phyloP scores from a whole-genome alignment of 1,139 yeast species.

The Pichia sp. region DNA sequence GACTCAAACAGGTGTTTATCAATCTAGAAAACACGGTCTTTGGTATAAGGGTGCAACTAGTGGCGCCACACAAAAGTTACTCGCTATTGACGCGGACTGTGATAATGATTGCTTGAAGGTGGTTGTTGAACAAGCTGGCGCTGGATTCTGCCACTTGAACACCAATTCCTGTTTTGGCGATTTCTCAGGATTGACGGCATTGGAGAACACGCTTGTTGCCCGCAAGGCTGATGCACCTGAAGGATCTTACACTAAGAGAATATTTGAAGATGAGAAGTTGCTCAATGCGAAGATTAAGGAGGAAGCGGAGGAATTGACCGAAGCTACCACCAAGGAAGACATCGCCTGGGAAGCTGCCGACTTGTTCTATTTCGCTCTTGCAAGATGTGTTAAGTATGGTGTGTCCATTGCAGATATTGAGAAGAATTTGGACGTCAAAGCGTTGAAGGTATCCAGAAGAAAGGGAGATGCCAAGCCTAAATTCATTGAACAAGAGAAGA shows the following conservation, averaged over 20 bases:
- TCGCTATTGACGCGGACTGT: slow-evolving; percentile 70
- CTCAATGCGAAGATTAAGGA: slow-evolving; percentile 85
- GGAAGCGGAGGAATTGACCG: slow-evolving; percentile 94
- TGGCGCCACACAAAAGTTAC: slow-evolving; percentile 82
- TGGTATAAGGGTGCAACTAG: slow-evolving; percentile 97
- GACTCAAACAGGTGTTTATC: slow-evolving; percentile 85
- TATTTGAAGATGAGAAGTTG: slow-evolving; percentile 69
- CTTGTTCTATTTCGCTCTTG: slow-evolving; percentile 79
- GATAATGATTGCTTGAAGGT: slow-evolving; percentile 88
- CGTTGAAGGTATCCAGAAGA: slow-evolving; percentile 82
- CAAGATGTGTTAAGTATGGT: slow-evolving; percentile 79
- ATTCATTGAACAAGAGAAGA: slow-evolving; percentile 37
- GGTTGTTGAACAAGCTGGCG: slow-evolving; percentile 73
- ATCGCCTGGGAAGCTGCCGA: slow-evolving; percentile 98
- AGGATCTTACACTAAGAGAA: slow-evolving; percentile 87
- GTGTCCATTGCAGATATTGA: slow-evolving; percentile 78
- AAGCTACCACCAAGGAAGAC: slow-evolving; percentile 63
- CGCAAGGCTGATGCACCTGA: slow-evolving; percentile 64
- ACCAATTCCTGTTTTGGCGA: slow-evolving; percentile 76
- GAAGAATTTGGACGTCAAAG: slow-evolving; percentile 74
- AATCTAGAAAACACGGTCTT: slow-evolving; percentile 79
- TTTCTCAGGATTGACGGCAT: slow-evolving; percentile 52
- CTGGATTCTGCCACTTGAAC: slow-evolving; percentile 88
- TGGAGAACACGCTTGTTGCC: slow-evolving; percentile 56
- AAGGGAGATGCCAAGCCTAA: slow-evolving; percentile 93